Percentiles rank a stretch among this genome's conserved stretches.
Conservation (phyloP, 352 stramenopile genomes). For the Phytophthora foliorum region DNA sequence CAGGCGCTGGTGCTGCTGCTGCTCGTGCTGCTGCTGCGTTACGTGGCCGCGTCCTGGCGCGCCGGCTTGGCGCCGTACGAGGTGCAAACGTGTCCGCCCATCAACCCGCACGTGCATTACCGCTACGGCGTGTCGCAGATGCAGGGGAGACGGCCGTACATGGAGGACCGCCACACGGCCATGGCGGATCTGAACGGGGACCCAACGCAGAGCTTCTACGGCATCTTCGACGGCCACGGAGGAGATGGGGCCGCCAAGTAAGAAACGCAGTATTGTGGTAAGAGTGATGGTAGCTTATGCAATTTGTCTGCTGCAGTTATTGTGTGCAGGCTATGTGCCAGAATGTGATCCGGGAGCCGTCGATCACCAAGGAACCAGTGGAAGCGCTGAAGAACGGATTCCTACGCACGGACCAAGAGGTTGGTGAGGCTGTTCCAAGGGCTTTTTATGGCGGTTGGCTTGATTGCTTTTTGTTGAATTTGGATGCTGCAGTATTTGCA, state of each 20-base stretch:
- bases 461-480: background rate
- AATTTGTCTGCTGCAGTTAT: slow-evolving; percentile 51
- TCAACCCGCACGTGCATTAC: slow-evolving; percentile 83
- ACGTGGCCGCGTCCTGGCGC: slow-evolving; percentile 68
- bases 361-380: slow-evolving; percentile 69
- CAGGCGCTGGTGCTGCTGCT: no score
- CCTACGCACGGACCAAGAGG: slow-evolving; percentile 81
- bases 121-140: slow-evolving; percentile 88
- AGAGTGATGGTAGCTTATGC: slow-evolving; percentile 8
- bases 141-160: slow-evolving; percentile 89
- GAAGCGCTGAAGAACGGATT: slow-evolving; percentile 86
- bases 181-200: slow-evolving; percentile 85
- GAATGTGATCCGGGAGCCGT: slow-evolving; percentile 82
- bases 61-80: slow-evolving; percentile 67
- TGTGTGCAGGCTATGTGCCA: slow-evolving; percentile 86
- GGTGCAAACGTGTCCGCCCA: slow-evolving; percentile 75
- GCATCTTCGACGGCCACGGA: slow-evolving; percentile 95
- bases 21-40: slow-evolving; percentile 64
- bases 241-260: slow-evolving; percentile 91
- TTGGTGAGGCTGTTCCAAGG: slow-evolving; percentile 20
- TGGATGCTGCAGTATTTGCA: slow-evolving; percentile 72
- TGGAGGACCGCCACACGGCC: slow-evolving; percentile 92
- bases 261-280: slow-evolving; percentile 20
- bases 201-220: slow-evolving; percentile 90
- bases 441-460: background rate